phyloP scores from a whole-genome alignment of 202 grass and related monocot genomes.

The Zizania palustris region DNA sequence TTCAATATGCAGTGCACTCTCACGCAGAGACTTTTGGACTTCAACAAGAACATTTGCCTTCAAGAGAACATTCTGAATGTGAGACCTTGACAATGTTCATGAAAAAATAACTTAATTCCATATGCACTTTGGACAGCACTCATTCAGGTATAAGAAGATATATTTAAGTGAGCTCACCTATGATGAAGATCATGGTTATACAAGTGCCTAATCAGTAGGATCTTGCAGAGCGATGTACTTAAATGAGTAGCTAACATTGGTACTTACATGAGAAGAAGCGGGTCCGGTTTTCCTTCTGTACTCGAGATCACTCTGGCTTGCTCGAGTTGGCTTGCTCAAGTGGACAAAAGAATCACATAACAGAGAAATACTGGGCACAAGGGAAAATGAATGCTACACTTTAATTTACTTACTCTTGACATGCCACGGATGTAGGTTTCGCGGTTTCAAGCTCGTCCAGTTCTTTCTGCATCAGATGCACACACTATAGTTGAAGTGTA shows the following conservation, averaged over 20 bases:
- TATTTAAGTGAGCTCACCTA: conserved; percentile 56
- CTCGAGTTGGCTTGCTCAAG: no score
- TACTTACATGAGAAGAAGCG: conserved; percentile 86
- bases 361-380: background rate
- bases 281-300: conserved; percentile 81
- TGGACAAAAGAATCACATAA: conserved; percentile 16
- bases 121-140: background rate
- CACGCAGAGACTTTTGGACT: conserved; percentile 76
- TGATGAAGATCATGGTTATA: background rate
- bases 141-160: conserved; percentile 18
- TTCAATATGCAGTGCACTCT: conserved; percentile 70
- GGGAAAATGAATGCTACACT: conserved; percentile 31
- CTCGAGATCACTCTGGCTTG: conserved; percentile 71
- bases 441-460: conserved; percentile 79
- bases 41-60: conserved; percentile 84
- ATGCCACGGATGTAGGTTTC: conserved; percentile 76
- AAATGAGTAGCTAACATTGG: background rate
- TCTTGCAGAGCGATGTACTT: background rate
- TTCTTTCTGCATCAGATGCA: conserved; percentile 62
- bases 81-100: conserved; percentile 56
- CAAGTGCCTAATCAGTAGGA: background rate
- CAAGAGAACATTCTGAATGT: conserved; percentile 79
- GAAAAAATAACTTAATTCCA: conserved; percentile 40
- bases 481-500: background rate
- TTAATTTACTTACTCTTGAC: conserved; percentile 71